These are phyloP conservation scores for Fimicolochytrium jonesii DNA, from an alignment of 192 early-diverging fungal species.

Conservation along the genomic window DNA sequence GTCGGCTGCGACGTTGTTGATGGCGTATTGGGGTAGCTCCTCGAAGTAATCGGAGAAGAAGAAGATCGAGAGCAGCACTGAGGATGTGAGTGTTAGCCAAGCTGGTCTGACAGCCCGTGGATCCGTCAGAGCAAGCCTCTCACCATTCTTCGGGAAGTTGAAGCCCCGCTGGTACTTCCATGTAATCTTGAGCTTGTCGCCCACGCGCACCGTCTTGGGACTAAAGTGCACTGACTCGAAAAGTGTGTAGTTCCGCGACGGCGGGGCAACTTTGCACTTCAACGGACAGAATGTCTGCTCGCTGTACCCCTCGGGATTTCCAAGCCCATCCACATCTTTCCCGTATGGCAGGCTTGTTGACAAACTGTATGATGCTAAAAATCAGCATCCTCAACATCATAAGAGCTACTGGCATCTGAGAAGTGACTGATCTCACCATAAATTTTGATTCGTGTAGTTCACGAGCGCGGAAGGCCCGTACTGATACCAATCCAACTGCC, in stretches of 20 bases:
- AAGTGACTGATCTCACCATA: no score
- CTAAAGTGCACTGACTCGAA: not conserved
- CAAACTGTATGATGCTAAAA: no score
- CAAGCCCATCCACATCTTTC: not conserved
- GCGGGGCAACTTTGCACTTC: not conserved
- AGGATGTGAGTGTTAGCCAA: no score
- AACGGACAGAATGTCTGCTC: conserved; percentile 22
- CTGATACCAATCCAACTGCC: conserved; percentile 12
- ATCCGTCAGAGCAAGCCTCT: no score
- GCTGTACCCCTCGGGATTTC: conserved; percentile 17
- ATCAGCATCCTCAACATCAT: no score
- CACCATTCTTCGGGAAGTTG: conserved; percentile 22
- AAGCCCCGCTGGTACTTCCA: conserved; percentile 16
- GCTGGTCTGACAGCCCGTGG: no score
- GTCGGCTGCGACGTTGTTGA: conserved; percentile 1
- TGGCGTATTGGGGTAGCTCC: conserved; percentile 13
- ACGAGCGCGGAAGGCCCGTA: conserved; percentile 15
- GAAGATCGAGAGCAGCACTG: conserved; percentile 18
- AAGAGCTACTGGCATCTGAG: no score
- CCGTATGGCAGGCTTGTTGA: conserved; percentile 25
- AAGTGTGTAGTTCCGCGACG: not conserved
- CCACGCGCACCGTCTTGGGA: not conserved
- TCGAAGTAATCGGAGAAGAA: conserved; percentile 25
- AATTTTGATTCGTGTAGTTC: conserved; percentile 10
- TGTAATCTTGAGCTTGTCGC: conserved; percentile 4